A percentile compares a stretch with the other conserved stretches of the same genome.
Conservation (phyloP, 2,329 filamentous ascomycete genomes). For the Cladosporium cucumerinum region DNA sequence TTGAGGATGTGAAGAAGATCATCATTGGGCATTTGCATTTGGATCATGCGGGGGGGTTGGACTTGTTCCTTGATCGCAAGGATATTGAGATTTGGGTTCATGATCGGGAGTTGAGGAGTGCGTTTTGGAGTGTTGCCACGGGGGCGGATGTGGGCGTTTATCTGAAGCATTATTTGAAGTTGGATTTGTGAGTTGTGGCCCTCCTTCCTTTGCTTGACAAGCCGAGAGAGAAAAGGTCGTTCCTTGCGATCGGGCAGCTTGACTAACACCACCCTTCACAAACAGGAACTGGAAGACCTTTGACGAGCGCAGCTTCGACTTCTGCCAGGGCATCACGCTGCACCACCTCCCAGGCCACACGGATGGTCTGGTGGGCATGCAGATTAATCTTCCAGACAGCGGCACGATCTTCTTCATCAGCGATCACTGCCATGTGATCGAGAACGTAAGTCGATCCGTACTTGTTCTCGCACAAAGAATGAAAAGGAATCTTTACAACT, state of each 20-base stretch:
- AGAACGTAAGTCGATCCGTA: slow-evolving; percentile 28
- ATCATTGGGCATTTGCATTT: slow-evolving; percentile 38
- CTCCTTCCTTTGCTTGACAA: neutral
- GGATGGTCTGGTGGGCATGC: slow-evolving; percentile 36
- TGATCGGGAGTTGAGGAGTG: slow-evolving; percentile 32
- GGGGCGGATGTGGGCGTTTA: slow-evolving; percentile 36
- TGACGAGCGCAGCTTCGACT: slow-evolving; percentile 35
- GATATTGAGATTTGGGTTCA: slow-evolving; percentile 38
- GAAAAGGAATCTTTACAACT: neutral
- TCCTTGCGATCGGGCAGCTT: neutral
- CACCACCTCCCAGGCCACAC: slow-evolving; percentile 38
- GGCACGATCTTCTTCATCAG: slow-evolving; percentile 36
- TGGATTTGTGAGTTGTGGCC: slow-evolving; percentile 29
- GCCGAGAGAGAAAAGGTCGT: too few species aligned
- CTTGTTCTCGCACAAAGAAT: too few species aligned
- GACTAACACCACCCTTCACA: neutral
- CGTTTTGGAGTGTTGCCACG: slow-evolving; percentile 36
- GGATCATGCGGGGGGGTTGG: slow-evolving; percentile 36
- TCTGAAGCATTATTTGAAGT: slow-evolving; percentile 34
- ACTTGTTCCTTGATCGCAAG: slow-evolving; percentile 34
- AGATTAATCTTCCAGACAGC: slow-evolving; percentile 35
- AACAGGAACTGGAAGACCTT: slow-evolving; percentile 37
- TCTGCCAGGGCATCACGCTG: slow-evolving; percentile 37
- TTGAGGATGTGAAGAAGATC: slow-evolving; percentile 38
- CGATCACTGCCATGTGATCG: slow-evolving; percentile 38